A percentile compares a stretch with the other conserved stretches of the same genome.
These are phyloP conservation scores for Brassica nigra DNA, from an alignment of 345 rosid species.

Conservation along the genomic window DNA sequence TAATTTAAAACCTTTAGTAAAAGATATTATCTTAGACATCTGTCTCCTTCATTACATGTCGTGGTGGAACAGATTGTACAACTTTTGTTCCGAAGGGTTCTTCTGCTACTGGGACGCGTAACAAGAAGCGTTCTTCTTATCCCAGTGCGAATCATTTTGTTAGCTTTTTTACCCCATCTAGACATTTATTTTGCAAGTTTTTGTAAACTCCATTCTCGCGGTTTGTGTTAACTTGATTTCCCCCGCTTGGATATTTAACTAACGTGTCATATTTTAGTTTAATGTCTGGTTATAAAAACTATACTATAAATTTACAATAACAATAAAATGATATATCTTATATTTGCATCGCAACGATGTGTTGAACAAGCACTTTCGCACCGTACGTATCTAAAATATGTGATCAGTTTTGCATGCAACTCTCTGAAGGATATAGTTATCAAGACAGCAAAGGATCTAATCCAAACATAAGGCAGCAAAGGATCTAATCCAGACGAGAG, in stretches of 20 bases:
- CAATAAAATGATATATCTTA: background rate
- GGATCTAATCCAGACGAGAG: too few species aligned
- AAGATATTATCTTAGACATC: background rate
- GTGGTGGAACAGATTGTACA: background rate
- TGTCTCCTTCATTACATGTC: background rate
- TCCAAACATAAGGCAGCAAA: too few species aligned
- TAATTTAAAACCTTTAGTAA: background rate
- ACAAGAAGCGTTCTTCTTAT: background rate
- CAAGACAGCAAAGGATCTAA: too few species aligned
- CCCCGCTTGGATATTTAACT: background rate
- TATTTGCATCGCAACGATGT: background rate
- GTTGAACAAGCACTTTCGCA: background rate
- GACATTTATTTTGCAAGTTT: background rate
- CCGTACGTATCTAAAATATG: background rate
- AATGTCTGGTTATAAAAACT: background rate
- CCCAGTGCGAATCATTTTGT: background rate
- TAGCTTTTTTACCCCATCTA: background rate
- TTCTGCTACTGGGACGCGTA: background rate
- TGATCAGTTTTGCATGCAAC: background rate
- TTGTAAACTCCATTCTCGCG: background rate
- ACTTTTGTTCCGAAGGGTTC: background rate
- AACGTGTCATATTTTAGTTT: background rate
- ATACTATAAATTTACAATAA: background rate
- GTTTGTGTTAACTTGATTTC: background rate
- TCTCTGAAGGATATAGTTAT: background rate